Evolutionary conservation across 371 early-diverging fungal genomes (phyloP).

Genomic region (Nematocida major): DNA sequence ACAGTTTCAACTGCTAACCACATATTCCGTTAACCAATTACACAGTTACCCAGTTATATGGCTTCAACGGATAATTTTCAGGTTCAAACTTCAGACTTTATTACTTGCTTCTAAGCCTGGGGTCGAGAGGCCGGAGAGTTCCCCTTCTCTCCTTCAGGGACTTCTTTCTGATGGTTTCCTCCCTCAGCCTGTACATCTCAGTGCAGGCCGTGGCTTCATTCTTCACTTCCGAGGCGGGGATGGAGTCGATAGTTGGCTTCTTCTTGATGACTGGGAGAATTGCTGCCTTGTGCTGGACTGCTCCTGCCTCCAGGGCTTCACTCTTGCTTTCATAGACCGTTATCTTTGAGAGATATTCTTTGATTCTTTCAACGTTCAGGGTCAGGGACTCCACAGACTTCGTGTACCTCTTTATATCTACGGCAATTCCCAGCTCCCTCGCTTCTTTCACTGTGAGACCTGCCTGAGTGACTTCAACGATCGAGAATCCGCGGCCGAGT

Average conservation of each 20-base stretch:
- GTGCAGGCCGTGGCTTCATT: neutral
- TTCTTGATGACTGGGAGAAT: slow-evolving; percentile 60
- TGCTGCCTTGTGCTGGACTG: slow-evolving; percentile 52
- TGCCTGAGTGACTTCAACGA: slow-evolving; percentile 90
- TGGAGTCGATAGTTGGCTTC: slow-evolving; percentile 37
- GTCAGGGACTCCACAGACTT: slow-evolving; percentile 83
- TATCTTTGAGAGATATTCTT: slow-evolving; percentile 72
- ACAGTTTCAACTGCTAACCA: too few relatives aligned
- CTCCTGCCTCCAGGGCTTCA: slow-evolving; percentile 58
- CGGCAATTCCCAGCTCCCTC: slow-evolving; percentile 86
- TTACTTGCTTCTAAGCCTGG: slow-evolving; percentile 11
- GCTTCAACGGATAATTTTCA: too few relatives aligned
- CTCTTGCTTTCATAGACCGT: slow-evolving; percentile 53
- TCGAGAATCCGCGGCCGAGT: slow-evolving; percentile 93
- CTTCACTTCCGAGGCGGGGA: slow-evolving; percentile 53
- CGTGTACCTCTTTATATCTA: slow-evolving; percentile 94
- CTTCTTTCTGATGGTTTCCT: slow-evolving; percentile 32
- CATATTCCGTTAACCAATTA: too few relatives aligned
- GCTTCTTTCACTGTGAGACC: slow-evolving; percentile 86
- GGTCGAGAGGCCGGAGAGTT: neutral
- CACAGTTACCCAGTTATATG: too few relatives aligned
- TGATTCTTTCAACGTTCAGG: slow-evolving; percentile 86
- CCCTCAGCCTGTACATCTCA: slow-evolving; percentile 16
- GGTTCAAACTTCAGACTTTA: too few relatives aligned
- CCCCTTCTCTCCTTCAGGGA: slow-evolving; percentile 15